phyloP scores from a whole-genome alignment of 176 grass and related monocot species.

The Ampelocalamus luodianensis region DNA sequence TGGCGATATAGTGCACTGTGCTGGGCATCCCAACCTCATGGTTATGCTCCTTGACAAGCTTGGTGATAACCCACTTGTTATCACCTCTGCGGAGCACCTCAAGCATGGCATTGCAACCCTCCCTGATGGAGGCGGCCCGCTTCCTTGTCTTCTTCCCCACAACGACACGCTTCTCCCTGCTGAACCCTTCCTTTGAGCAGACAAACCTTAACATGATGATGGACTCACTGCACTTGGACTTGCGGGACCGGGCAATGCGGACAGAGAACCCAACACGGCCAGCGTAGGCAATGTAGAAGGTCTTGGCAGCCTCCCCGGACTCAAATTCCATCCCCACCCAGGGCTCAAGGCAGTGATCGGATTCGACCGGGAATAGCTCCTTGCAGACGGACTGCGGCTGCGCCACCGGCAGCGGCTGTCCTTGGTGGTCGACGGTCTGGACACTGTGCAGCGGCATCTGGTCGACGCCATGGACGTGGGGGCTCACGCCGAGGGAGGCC shows the following conservation, averaged over 20 bases:
- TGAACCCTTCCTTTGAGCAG: constrained; percentile 86
- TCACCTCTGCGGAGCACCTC: constrained; percentile 79
- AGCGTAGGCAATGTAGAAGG: constrained; percentile 93
- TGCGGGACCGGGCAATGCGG: constrained; percentile 75
- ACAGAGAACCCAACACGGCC: constrained; percentile 81
- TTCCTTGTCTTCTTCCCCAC: constrained; percentile 87
- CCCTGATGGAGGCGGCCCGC: constrained; percentile 79
- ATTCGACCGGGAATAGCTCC: constrained; percentile 71
- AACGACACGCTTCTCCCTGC: constrained; percentile 60
- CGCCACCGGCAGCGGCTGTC: constrained; percentile 7
- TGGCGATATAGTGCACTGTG: constrained; percentile 79
- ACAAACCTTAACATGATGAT: constrained; percentile 96
- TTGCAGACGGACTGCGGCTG: constrained; percentile 55
- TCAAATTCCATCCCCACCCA: constrained; percentile 93
- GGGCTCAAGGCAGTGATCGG: constrained; percentile 65
- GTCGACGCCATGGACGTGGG: constrained; percentile 73
- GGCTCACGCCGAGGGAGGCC: constrained; percentile 80
- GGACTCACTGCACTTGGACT: constrained; percentile 84
- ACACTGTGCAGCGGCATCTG: constrained; percentile 60
- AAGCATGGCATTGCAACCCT: constrained; percentile 95
- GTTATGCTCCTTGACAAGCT: constrained; percentile 92
- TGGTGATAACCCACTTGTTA: constrained; percentile 91
- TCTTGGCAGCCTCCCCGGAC: constrained; percentile 88
- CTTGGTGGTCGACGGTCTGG: constrained; percentile 56
- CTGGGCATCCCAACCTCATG: constrained; percentile 81